Evolutionary conservation across 768 basidiomycete genomes (phyloP).

Genomic region (Mycena galericulata): DNA sequence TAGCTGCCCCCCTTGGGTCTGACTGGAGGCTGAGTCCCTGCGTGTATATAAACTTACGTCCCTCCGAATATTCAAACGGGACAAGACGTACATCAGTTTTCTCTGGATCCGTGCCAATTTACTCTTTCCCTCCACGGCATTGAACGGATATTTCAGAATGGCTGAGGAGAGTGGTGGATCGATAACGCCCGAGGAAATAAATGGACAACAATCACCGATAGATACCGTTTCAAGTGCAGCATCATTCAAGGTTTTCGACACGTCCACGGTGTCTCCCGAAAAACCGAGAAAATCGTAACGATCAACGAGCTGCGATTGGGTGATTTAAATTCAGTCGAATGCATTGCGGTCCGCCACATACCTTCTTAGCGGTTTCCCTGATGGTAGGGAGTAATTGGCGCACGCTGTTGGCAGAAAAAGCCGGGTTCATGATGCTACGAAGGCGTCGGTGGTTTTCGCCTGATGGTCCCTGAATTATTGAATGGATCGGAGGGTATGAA

Average conservation of each 20-base stretch:
- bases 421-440: too few relatives aligned
- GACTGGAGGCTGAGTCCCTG: constrained; percentile 10
- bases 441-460: too few relatives aligned
- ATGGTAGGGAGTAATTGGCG: too few relatives aligned
- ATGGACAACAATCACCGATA: neutral
- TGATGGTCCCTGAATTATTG: too few relatives aligned
- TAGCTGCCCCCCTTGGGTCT: neutral
- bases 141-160: constrained; percentile 26
- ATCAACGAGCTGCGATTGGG: neutral
- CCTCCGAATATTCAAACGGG: neutral
- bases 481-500: too few relatives aligned
- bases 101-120: constrained; percentile 14
- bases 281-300: constrained; percentile 3
- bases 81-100: constrained; percentile 18
- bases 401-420: too few relatives aligned
- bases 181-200: neutral
- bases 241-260: constrained; percentile 15
- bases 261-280: constrained; percentile 16
- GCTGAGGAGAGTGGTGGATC: neutral
- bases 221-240: constrained; percentile 21
- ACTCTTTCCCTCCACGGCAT: constrained; percentile 15
- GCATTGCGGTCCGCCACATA: neutral
- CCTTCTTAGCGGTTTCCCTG: too few relatives aligned
- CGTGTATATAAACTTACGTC: neutral
- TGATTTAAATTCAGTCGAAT: neutral